Evolutionary conservation across 768 basidiomycete species (phyloP), one percentile per base, ranked within the genome.

Genomic region (Leccinum rimulosum): DNA sequence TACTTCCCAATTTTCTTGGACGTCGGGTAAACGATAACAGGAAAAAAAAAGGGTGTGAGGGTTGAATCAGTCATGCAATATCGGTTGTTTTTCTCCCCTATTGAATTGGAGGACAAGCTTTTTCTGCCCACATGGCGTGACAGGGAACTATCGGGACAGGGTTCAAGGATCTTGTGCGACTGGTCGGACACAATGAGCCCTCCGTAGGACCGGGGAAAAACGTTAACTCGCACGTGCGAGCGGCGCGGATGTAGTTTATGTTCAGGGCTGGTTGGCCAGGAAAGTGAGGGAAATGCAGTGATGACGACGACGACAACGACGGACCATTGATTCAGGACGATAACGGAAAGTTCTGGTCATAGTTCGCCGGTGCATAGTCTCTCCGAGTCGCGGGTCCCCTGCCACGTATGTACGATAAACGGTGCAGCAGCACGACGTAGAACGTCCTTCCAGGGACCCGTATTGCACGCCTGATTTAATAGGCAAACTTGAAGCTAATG

Each of bases 1-100:
- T 28, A 25, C 19, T 45, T 45, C 10, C 43, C 36, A 33, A 52
- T 50, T 40, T 22, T 38, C 65, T 57, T 61, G 38, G 33, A 43
- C 28, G 10, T 52, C 60, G 55, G 55, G 28, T 17, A 50, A 27
- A 28, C 3, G 36, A 65, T 40, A 36, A 30, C 27, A 30, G 27
- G 9, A 25, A 28, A 27, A n/a, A 30, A 30, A 28, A 50, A 33
- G 15, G 31, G 31, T 11, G n/a, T 51, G 15, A 22, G n/a, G 52
- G 30, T 22, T 11, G 17, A 10, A 10, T 7, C 35, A 35, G 2
- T 25, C 9, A 45, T 45, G 43, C 43, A 45, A 45, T 45, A 45
- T 45, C 43, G 43, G 43, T 45, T 5, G n/a, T 15, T 45, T 45
- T 45, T 45, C 19, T 12, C 1, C 11, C 11, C 11, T 6, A 6